Evolutionary conservation across 805 yeast species (phyloP).

Genomic region (Teunomyces barrocoloradensis): DNA sequence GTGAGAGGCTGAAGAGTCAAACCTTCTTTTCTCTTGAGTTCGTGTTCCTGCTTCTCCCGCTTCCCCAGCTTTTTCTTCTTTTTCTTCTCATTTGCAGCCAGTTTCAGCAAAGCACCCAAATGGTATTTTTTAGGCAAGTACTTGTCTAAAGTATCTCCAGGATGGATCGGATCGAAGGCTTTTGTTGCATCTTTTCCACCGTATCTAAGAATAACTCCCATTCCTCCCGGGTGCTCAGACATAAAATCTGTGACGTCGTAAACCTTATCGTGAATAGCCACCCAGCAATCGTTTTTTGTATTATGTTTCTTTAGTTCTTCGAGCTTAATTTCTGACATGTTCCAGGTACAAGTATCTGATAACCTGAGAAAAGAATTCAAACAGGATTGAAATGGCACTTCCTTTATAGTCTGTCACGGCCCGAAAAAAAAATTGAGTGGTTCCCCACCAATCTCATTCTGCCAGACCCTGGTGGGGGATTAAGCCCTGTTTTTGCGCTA

Average conservation of each 20-base stretch:
- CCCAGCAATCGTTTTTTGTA: constrained; percentile 71
- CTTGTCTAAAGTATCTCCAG: constrained; percentile 77
- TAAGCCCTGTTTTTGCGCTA: neutral
- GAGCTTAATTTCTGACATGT: neutral
- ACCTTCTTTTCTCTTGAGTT: neutral
- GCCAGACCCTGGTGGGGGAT: neutral
- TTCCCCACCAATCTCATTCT: neutral
- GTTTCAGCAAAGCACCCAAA: constrained; percentile 32
- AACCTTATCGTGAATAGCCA: constrained; percentile 72
- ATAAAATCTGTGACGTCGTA: constrained; percentile 71
- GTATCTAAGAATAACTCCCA: constrained; percentile 50
- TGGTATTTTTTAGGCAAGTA: constrained; percentile 49
- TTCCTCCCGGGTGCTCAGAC: constrained; percentile 62
- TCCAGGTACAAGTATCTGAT: neutral
- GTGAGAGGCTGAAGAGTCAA: neutral
- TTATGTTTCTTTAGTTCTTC: constrained; percentile 47
- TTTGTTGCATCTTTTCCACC: constrained; percentile 64
- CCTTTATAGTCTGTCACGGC: neutral
- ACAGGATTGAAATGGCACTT: neutral
- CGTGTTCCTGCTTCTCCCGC: neutral
- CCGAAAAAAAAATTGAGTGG: neutral
- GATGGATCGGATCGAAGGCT: constrained; percentile 86
- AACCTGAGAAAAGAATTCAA: neutral
- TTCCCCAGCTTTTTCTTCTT: constrained; percentile 1
- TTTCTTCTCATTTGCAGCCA: constrained; percentile 1